phyloP scores from a whole-genome alignment of 139 green algal species.

The Zygnema circumcarinatum region DNA sequence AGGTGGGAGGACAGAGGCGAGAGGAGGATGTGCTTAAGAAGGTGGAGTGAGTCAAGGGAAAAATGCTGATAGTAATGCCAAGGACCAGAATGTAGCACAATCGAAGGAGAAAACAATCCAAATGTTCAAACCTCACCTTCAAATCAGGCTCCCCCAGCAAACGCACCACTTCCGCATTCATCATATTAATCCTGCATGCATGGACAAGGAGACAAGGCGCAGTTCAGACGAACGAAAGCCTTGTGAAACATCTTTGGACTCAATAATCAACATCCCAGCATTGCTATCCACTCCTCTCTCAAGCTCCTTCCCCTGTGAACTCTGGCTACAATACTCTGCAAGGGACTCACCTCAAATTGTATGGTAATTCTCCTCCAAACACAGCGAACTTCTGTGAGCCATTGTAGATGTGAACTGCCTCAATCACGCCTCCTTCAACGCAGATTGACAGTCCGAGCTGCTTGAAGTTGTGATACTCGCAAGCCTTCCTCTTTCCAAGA shows the following conservation, averaged over 20 bases:
- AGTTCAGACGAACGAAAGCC: background rate
- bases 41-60: too few relatives aligned
- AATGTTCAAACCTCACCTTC: background rate
- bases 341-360: background rate
- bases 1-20: background rate
- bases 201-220: background rate
- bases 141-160: background rate
- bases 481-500: background rate
- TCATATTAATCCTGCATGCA: conserved; percentile 23
- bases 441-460: conserved; percentile 19
- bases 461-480: conserved; percentile 35
- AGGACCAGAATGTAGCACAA: too few relatives aligned
- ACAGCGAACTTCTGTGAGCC: background rate
- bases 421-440: conserved; percentile 5
- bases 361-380: background rate
- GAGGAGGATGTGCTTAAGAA: too few relatives aligned
- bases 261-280: background rate
- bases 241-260: background rate
- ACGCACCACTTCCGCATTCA: background rate
- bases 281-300: background rate
- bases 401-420: conserved; percentile 27
- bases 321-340: too few relatives aligned
- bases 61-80: too few relatives aligned
- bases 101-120: too few relatives aligned
- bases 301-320: background rate